These are phyloP conservation scores for Flaveria ramosissima DNA, from an alignment of 129 eudicot genomes.

Conservation along the genomic window DNA sequence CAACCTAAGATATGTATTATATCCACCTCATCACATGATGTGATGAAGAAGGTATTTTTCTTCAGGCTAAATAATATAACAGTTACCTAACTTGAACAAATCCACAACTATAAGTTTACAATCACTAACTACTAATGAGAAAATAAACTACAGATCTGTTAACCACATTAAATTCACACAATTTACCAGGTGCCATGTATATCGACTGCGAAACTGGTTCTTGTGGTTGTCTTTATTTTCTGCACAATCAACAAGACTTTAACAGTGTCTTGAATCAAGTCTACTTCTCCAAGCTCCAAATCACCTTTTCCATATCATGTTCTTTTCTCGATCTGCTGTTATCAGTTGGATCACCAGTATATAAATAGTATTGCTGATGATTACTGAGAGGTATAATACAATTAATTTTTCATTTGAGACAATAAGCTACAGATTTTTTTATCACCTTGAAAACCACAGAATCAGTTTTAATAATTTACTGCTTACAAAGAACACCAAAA, in stretches of 20 bases:
- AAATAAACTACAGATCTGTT: not conserved
- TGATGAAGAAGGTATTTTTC: not conserved
- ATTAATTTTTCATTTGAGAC: too few relatives aligned
- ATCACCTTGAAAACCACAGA: too few relatives aligned
- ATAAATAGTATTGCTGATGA: too few relatives aligned
- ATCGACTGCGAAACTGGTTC: not conserved
- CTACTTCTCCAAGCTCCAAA: not conserved
- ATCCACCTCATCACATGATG: not conserved
- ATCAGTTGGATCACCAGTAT: too few relatives aligned
- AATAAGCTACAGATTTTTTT: too few relatives aligned
- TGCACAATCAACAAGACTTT: not conserved
- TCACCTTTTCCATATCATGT: not conserved
- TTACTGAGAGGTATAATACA: not conserved
- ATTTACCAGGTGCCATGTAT: not conserved
- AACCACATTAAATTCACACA: not conserved
- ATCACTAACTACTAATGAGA: too few relatives aligned
- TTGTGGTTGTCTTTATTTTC: not conserved
- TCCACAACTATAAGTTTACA: not conserved
- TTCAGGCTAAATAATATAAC: not conserved
- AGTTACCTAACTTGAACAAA: not conserved
- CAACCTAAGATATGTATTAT: not conserved
- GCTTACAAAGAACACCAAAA: too few relatives aligned
- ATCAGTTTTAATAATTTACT: too few relatives aligned
- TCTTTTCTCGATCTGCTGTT: not conserved
- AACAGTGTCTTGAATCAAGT: not conserved